Evolutionary conservation across 176 grass and related monocot species (phyloP), one percentile per base, ranked within the genome.

Genomic region (Otatea glauca): DNA sequence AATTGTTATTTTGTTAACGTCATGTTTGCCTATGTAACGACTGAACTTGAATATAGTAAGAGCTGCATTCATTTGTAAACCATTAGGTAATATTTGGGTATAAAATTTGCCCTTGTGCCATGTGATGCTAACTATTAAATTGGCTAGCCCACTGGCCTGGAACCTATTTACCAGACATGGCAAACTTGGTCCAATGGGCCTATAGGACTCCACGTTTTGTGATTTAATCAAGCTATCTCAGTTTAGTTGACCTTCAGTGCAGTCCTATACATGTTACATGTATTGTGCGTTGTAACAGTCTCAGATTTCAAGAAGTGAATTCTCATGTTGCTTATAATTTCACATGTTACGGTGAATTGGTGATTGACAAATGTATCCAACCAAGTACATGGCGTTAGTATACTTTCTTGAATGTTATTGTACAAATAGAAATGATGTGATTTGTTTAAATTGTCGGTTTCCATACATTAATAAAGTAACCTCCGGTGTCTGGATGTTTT

Each of bases 201-300:
- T 85, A 5, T 56, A 27, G 3, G 14, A 68, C 59, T 56, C 53
- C 39, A 44, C 12, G 77, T 51, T 18, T 44, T 73, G 13, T 37
- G 48, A 64, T 65, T 51, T 25, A 68, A 38, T 53, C 18, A 80
- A 79, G 41, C 15, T 79, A 37, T n/a, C 25, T 50, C 53, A 43
- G n/a, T 51, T 18, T 63, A 17, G 42, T 64, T 80, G 27, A 68
- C 27, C 45, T 39, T 14, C 35, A 65, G 9, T 79, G 59, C 15
- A 29, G 15, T 24, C 38, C 17, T 47, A 25, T 78, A 20, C 18
- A 4, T 65, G 41, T 65, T 50, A 79, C 8, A 75, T 80, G 27
- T 63, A 67, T 65, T 66, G 18, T 67, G 24, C 42, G n/a, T 23
- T 23, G 51, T 6, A 55, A 55, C 17, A 55, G 51, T 20, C 1